phyloP scores from a whole-genome alignment of 2,329 filamentous ascomycete genomes.

The Trichoderma sp. region DNA sequence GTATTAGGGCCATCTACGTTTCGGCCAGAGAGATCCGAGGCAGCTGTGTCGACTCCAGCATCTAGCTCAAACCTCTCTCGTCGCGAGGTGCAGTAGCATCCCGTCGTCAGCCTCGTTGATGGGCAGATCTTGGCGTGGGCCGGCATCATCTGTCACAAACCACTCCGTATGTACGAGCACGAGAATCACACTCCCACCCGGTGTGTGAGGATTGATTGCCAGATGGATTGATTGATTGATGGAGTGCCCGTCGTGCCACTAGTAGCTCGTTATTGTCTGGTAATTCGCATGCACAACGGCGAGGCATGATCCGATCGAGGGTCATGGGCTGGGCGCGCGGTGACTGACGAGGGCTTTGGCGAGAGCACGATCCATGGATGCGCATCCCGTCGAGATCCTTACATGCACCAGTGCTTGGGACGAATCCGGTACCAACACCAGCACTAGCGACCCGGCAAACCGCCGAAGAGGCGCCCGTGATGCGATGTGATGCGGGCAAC shows the following conservation, averaged over 20 bases:
- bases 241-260: background rate
- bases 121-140: conserved; percentile 15
- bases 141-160: conserved; percentile 1
- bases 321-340: background rate
- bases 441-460: conserved; percentile 9
- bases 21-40: conserved; percentile 14
- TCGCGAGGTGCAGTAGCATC: conserved; percentile 20
- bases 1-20: background rate
- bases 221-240: background rate
- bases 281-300: background rate
- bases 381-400: background rate
- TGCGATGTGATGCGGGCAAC: background rate
- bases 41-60: conserved; percentile 12
- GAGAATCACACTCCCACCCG: background rate
- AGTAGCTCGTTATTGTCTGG: background rate
- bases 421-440: background rate
- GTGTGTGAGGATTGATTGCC: background rate
- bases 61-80: conserved; percentile 9
- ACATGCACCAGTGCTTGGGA: background rate
- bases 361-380: background rate
- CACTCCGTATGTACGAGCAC: background rate
- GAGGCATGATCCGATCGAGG: conserved; percentile 11
- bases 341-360: background rate
- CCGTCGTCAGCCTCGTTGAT: conserved; percentile 15
- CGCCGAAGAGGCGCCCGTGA: conserved; percentile 21